A percentile compares a stretch with the other conserved stretches of the same genome.
Conservation (phyloP, 345 rosid species). For the Heritiera littoralis region DNA sequence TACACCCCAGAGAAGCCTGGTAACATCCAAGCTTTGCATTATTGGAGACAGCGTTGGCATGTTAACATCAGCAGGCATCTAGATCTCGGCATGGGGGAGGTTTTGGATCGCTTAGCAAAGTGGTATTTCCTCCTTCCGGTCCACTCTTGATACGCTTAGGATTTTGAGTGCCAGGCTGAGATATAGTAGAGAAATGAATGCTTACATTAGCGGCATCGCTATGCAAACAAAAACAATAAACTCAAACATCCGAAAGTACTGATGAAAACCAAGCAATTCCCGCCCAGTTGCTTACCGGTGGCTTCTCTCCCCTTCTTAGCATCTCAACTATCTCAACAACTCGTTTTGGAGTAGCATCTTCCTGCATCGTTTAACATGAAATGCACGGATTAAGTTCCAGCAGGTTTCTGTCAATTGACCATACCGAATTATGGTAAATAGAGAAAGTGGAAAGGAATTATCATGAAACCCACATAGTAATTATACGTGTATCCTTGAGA, state of each 20-base stretch:
- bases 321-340: constrained; percentile 90
- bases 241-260: neutral
- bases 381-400: constrained; percentile 18
- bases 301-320: constrained; percentile 89
- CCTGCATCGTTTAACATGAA: constrained; percentile 56
- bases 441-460: constrained; percentile 13
- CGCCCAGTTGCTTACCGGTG: constrained; percentile 54
- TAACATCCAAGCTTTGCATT: constrained; percentile 42
- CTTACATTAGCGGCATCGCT: neutral
- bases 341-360: constrained; percentile 85
- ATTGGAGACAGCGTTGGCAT: constrained; percentile 34
- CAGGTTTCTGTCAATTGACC: neutral
- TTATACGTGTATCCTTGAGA: constrained; percentile 94
- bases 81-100: constrained; percentile 94
- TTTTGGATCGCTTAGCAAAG: constrained; percentile 74
- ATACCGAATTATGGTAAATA: neutral
- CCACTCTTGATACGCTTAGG: constrained; percentile 75
- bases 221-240: neutral
- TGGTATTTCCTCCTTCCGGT: constrained; percentile 97
- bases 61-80: constrained; percentile 68
- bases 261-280: neutral
- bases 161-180: constrained; percentile 92
- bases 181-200: constrained; percentile 12
- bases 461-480: constrained; percentile 64
- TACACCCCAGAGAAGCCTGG: constrained; percentile 26